Evolutionary conservation across 1,139 yeast species (phyloP).

Genomic region (Yamadazyma sp.): DNA sequence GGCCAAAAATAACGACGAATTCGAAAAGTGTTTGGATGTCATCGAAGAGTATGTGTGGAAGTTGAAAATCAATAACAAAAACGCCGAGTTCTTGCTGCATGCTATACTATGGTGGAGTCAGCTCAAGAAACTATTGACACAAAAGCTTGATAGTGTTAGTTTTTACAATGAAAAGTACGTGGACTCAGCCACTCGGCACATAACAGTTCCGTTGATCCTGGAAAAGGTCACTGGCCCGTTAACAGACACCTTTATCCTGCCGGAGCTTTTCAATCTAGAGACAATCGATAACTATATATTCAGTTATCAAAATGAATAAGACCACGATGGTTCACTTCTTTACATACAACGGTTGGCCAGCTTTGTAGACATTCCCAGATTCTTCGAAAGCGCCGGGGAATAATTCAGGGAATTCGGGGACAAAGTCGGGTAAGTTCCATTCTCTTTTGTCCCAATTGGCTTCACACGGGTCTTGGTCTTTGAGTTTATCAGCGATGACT

Average conservation of each 20-base stretch:
- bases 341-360: not conserved
- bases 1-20: slow-evolving; percentile 10
- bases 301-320: slow-evolving; percentile 8
- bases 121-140: slow-evolving; percentile 6
- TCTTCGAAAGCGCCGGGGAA: slow-evolving; percentile 28
- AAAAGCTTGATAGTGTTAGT: slow-evolving; percentile 4
- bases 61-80: slow-evolving; percentile 15
- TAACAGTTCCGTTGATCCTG: not conserved
- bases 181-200: not conserved
- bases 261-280: slow-evolving; percentile 13
- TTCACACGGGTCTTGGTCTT: slow-evolving; percentile 29
- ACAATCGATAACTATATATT: slow-evolving; percentile 12
- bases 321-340: not conserved
- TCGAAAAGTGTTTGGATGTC: slow-evolving; percentile 12
- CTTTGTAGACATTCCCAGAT: too few relatives aligned
- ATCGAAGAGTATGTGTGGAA: slow-evolving; percentile 17
- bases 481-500: slow-evolving; percentile 24
- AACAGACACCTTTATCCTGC: slow-evolving; percentile 11
- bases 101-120: slow-evolving; percentile 16
- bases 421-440: slow-evolving; percentile 38
- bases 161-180: slow-evolving; percentile 8
- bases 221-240: not conserved
- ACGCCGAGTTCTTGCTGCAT: slow-evolving; percentile 16
- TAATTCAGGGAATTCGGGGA: slow-evolving; percentile 33
- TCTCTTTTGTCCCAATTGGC: slow-evolving; percentile 40